phyloP scores from a whole-genome alignment of 2,329 filamentous ascomycete species.

The Ilyonectria mors-panacis region DNA sequence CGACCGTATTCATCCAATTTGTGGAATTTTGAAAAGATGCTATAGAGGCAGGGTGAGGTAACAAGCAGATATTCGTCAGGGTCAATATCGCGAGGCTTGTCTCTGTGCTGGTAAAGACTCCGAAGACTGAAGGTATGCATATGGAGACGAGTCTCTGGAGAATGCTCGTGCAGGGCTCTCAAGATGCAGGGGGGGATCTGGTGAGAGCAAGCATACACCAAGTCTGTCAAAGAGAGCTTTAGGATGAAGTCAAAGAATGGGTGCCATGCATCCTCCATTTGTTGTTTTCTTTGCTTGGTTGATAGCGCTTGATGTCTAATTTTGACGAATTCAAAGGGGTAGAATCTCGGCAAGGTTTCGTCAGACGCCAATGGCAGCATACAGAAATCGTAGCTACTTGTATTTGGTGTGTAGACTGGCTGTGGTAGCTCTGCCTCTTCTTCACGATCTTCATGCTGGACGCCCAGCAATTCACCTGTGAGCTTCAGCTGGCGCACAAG shows the following conservation, averaged over 20 bases:
- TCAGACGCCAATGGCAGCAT: not conserved
- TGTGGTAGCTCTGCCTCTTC: too few relatives aligned
- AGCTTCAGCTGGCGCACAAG: conserved; percentile 12
- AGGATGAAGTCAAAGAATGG: conserved; percentile 11
- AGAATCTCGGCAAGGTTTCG: too few relatives aligned
- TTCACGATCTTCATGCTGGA: not conserved
- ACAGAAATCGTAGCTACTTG: not conserved
- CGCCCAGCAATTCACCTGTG: not conserved
- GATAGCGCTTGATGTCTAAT: too few relatives aligned
- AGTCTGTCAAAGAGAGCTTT: conserved; percentile 12
- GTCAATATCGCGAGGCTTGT: not conserved
- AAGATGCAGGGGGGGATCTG: conserved; percentile 19
- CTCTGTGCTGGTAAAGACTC: not conserved
- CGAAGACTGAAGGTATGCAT: conserved; percentile 26
- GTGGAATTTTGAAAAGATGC: not conserved
- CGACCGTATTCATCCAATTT: too few relatives aligned
- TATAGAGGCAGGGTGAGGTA: conserved; percentile 18
- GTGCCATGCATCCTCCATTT: conserved; percentile 9
- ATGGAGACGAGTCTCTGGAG: conserved; percentile 14
- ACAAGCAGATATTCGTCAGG: conserved; percentile 14
- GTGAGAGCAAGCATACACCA: conserved; percentile 18
- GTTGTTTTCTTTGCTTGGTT: not conserved
- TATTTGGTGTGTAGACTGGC: too few relatives aligned
- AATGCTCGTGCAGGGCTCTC: conserved; percentile 11
- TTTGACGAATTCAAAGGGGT: not conserved